phyloP scores from a whole-genome alignment of 768 basidiomycete species.

The Boletus rubescentipes region DNA sequence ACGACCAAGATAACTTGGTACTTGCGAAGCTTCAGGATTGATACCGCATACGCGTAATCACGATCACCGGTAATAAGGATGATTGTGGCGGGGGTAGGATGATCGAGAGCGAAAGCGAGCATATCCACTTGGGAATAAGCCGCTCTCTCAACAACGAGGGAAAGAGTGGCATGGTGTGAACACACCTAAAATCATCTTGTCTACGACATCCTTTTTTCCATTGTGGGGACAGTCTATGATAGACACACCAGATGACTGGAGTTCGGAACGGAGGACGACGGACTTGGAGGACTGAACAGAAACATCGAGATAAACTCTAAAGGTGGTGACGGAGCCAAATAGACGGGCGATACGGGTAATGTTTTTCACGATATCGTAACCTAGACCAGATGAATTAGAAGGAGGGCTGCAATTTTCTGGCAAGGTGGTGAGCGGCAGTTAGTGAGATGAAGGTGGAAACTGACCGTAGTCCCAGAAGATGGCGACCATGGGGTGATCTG shows the following conservation, averaged over 20 bases:
- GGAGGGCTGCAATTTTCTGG: slow-evolving; percentile 35
- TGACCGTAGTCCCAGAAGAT: slow-evolving; percentile 42
- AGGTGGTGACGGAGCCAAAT: slow-evolving; percentile 47
- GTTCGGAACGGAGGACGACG: slow-evolving; percentile 37
- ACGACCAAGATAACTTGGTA: slow-evolving; percentile 54
- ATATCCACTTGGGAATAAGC: slow-evolving; percentile 53
- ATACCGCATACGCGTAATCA: slow-evolving; percentile 65
- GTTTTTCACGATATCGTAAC: slow-evolving; percentile 42
- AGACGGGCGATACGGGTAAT: slow-evolving; percentile 45
- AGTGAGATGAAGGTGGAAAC: slow-evolving; percentile 1
- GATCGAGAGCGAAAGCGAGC: slow-evolving; percentile 65
- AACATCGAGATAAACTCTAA: slow-evolving; percentile 55
- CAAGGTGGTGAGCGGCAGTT: not conserved
- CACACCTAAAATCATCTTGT: slow-evolving; percentile 49
- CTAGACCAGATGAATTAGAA: slow-evolving; percentile 34
- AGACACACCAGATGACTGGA: slow-evolving; percentile 46
- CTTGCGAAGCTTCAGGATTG: slow-evolving; percentile 51
- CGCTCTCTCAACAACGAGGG: slow-evolving; percentile 1
- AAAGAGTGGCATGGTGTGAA: not conserved
- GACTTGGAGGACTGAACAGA: slow-evolving; percentile 40
- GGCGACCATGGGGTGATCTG: slow-evolving; percentile 38
- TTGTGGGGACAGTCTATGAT: slow-evolving; percentile 37
- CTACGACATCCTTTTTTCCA: slow-evolving; percentile 38
- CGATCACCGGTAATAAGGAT: slow-evolving; percentile 67
- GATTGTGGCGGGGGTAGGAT: slow-evolving; percentile 50